A percentile compares a stretch with the other conserved stretches of the same genome.
Evolutionary conservation across 2,329 filamentous ascomycete genomes (phyloP).

Genomic region (Metarhizium humberi): DNA sequence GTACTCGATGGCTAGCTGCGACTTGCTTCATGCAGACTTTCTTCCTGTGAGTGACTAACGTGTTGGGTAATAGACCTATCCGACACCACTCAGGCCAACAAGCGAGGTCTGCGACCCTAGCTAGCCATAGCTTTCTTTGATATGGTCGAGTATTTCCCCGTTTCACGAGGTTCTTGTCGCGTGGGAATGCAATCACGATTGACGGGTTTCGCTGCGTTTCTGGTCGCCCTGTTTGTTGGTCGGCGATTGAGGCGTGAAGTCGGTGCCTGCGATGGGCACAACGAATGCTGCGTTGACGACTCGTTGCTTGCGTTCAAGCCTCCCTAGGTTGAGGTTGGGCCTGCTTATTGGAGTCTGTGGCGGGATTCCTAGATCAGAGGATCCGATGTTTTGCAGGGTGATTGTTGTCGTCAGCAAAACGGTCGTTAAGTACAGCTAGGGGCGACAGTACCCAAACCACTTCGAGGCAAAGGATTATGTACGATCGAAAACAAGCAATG

Average conservation of each 20-base stretch:
- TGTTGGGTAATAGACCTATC: slow-evolving; percentile 3
- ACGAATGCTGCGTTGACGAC: slow-evolving; percentile 15
- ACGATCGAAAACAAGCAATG: slow-evolving; percentile 16
- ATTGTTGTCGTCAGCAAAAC: slow-evolving; percentile 22
- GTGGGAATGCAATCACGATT: slow-evolving; percentile 16
- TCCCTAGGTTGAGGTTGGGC: slow-evolving; percentile 19
- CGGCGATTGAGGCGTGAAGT: neutral
- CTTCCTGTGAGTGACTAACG: neutral
- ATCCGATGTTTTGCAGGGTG: slow-evolving; percentile 17
- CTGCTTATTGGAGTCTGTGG: slow-evolving; percentile 32
- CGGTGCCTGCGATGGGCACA: slow-evolving; percentile 17
- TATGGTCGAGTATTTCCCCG: slow-evolving; percentile 14
- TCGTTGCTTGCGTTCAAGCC: slow-evolving; percentile 23
- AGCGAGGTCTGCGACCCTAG: slow-evolving; percentile 6
- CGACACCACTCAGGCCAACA: slow-evolving; percentile 10
- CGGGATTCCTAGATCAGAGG: slow-evolving; percentile 17
- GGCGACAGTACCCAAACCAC: slow-evolving; percentile 13
- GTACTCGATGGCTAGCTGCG: slow-evolving; percentile 25
- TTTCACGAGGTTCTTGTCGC: slow-evolving; percentile 18
- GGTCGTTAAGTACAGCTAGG: slow-evolving; percentile 20
- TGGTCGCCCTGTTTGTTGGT: neutral
- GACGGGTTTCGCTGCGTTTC: slow-evolving; percentile 14
- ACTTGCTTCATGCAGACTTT: slow-evolving; percentile 13
- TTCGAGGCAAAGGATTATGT: slow-evolving; percentile 18
- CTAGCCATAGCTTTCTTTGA: slow-evolving; percentile 17